Evolutionary conservation across 805 yeast genomes (phyloP).

Genomic region (Suhomyces prunicola): DNA sequence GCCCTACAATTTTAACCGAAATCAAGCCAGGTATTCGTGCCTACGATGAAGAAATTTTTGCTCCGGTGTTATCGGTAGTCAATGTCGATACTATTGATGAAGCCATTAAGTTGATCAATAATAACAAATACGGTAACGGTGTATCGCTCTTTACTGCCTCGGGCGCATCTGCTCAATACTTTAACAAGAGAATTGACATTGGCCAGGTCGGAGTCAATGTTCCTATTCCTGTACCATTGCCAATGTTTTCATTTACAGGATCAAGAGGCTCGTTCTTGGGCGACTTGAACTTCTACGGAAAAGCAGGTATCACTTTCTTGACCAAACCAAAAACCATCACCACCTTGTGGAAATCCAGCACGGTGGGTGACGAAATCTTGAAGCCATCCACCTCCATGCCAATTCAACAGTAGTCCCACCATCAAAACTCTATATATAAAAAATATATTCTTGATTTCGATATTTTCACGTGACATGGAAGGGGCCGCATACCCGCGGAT

Average conservation of each 20-base stretch:
- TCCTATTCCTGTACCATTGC: constrained; percentile 78
- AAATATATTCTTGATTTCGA: background rate
- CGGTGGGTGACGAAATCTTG: constrained; percentile 41
- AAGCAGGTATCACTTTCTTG: constrained; percentile 68
- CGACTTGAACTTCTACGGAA: constrained; percentile 76
- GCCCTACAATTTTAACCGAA: constrained; percentile 61
- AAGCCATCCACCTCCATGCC: constrained; percentile 69
- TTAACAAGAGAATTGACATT: constrained; percentile 63
- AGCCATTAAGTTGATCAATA: constrained; percentile 62
- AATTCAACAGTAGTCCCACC: constrained; percentile 41
- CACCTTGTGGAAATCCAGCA: constrained; percentile 58
- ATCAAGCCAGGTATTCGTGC: constrained; percentile 68
- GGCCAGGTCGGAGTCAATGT: constrained; percentile 80
- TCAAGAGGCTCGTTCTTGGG: constrained; percentile 73
- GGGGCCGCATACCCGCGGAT: background rate
- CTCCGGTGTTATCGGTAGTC: constrained; percentile 66
- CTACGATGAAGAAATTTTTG: constrained; percentile 73
- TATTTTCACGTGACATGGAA: background rate
- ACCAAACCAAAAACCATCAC: constrained; percentile 78
- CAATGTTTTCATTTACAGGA: constrained; percentile 80
- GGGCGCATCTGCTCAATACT: constrained; percentile 68
- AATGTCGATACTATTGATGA: constrained; percentile 65
- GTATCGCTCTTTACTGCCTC: constrained; percentile 66
- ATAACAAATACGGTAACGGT: constrained; percentile 64
- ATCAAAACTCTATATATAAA: background rate